A percentile compares a stretch with the other conserved stretches of the same genome.
Evolutionary conservation across 371 early-diverging fungal species (phyloP).

Genomic region (Quaeritorhiza haematococci): DNA sequence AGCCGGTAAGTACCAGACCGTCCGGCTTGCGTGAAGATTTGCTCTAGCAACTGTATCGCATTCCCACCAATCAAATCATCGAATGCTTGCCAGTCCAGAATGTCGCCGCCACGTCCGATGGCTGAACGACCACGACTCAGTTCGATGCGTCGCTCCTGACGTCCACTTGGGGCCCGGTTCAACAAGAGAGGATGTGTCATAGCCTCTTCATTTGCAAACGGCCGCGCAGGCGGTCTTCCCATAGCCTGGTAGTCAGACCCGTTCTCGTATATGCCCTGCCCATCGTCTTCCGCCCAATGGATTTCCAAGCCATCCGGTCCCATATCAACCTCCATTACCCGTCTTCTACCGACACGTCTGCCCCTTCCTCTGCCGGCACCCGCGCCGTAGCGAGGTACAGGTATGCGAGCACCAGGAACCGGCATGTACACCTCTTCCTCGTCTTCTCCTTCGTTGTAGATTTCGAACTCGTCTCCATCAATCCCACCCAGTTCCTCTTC

Average conservation of each 20-base stretch:
- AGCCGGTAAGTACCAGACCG: constrained; percentile 28
- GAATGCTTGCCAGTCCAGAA: constrained; percentile 57
- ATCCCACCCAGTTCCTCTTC: constrained; percentile 15
- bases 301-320: constrained; percentile 15
- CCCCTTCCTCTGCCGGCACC: constrained; percentile 2
- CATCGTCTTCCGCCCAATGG: constrained; percentile 14
- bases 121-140: constrained; percentile 4
- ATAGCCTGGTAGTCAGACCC: constrained; percentile 10
- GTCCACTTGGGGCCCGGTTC: constrained; percentile 27
- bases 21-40: constrained; percentile 49
- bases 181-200: constrained; percentile 68
- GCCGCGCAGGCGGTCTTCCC: constrained; percentile 11
- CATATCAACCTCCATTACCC: constrained; percentile 8
- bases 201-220: constrained; percentile 49
- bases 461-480: constrained; percentile 21
- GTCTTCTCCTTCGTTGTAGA: constrained; percentile 30
- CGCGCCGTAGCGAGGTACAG: not conserved
- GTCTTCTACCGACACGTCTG: constrained; percentile 3
- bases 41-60: constrained; percentile 63
- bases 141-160: constrained; percentile 19
- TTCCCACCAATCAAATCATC: constrained; percentile 68
- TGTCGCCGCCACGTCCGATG: constrained; percentile 14
- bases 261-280: not conserved
- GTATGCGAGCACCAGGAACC: not conserved
- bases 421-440: constrained; percentile 24